phyloP scores from a whole-genome alignment of 257 asterid species.

The Plantago major region DNA sequence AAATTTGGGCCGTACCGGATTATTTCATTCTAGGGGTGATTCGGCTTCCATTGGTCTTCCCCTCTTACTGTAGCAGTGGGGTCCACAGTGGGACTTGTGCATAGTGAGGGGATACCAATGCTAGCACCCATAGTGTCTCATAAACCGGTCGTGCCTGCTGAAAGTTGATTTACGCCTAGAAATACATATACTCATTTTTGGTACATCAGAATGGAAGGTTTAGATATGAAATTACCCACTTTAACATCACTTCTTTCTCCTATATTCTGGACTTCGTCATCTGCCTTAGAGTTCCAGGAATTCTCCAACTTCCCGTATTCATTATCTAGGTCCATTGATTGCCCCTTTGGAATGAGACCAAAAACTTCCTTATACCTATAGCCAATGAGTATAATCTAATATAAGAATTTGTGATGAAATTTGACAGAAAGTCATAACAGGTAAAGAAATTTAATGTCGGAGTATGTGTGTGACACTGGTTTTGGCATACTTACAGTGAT shows the following conservation, averaged over 20 bases:
- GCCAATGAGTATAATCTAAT: not conserved
- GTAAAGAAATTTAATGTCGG: not conserved
- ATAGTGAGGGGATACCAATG: too few species aligned
- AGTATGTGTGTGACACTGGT: not conserved
- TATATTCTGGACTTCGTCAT: slow-evolving; percentile 16
- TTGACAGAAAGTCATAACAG: not conserved
- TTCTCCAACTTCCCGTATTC: slow-evolving; percentile 24
- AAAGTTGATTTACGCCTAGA: slow-evolving; percentile 7
- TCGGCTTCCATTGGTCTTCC: too few species aligned
- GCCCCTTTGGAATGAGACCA: slow-evolving; percentile 37
- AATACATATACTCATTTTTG: not conserved
- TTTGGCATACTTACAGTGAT: slow-evolving; percentile 51
- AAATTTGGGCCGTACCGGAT: not conserved
- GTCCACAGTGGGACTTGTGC: too few species aligned
- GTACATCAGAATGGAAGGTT: too few species aligned
- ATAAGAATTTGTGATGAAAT: not conserved
- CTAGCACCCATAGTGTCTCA: too few species aligned
- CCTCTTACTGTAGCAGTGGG: too few species aligned
- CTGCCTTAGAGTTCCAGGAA: slow-evolving; percentile 32
- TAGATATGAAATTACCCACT: slow-evolving; percentile 37
- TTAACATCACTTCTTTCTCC: slow-evolving; percentile 36
- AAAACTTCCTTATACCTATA: slow-evolving; percentile 60
- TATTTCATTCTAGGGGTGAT: too few species aligned
- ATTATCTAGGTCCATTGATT: slow-evolving; percentile 35
- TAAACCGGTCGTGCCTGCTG: not conserved